phyloP scores from a whole-genome alignment of 1,284 basidiomycete species.

The Pisolithus thermaeus region DNA sequence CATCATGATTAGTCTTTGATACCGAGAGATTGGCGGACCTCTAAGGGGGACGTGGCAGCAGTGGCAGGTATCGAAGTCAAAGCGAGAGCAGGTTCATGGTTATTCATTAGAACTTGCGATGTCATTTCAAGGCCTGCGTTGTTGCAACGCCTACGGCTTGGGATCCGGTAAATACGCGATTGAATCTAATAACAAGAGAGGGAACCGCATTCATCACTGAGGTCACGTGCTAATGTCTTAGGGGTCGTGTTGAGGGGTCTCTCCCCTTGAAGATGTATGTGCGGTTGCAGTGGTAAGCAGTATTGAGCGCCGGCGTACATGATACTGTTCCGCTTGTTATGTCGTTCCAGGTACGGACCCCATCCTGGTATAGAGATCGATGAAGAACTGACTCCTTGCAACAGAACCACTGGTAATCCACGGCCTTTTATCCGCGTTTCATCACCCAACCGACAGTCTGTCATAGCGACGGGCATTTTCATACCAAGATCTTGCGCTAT shows the following conservation, averaged over 20 bases:
- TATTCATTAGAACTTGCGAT: not conserved
- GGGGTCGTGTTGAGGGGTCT: too few relatives aligned
- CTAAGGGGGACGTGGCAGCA: not conserved
- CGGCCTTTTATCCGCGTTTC: not conserved
- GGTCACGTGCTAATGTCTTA: too few relatives aligned
- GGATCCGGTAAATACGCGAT: too few relatives aligned
- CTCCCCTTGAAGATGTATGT: too few relatives aligned
- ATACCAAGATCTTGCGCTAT: not conserved
- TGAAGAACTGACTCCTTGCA: too few relatives aligned
- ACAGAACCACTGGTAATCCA: not conserved
- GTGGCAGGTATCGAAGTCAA: too few relatives aligned
- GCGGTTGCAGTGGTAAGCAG: too few relatives aligned
- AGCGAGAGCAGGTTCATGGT: not conserved
- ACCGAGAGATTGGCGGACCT: constrained; percentile 1
- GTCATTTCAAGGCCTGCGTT: not conserved
- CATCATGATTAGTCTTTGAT: not conserved
- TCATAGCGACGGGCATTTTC: not conserved
- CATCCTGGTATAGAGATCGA: too few relatives aligned
- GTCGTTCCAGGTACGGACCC: not conserved
- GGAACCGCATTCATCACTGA: too few relatives aligned
- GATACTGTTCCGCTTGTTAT: not conserved
- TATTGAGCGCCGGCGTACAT: too few relatives aligned
- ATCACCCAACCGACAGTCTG: not conserved
- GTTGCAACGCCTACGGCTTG: not conserved
- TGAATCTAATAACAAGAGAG: too few relatives aligned